Evolutionary conservation across 306 rosid species (phyloP), one percentile per base, ranked within the genome.

Genomic region (Geum urbanum): DNA sequence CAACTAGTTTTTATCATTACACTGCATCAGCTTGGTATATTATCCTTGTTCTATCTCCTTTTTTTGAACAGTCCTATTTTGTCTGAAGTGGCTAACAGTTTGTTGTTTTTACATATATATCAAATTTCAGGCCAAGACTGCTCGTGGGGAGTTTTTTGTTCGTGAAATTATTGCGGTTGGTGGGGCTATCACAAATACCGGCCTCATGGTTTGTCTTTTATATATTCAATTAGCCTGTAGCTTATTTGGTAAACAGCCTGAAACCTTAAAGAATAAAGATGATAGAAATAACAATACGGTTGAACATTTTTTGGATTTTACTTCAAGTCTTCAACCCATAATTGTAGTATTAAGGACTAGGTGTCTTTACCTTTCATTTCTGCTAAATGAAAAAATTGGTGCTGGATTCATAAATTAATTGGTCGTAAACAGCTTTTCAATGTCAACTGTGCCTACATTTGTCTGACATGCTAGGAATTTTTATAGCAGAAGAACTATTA

Each of bases 181-280:
- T 47, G 94, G 97, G 76, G 97, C 98, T 32, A 72, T 90, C 67
- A 90, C 97, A 53, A 90, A 88, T 79, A 92, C 98, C 18, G 84
- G 90, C 75, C 98, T 90, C 76, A 85, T 92, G 97, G 97, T 92
- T 24, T 63, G 94, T 79, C 55, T 69, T 24, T 39, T 63, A 24
- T 56, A 2, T 19, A 14, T 45, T 61, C 8, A 56, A 71, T 43
- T 7, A 13, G 22, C 66, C 7, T 15, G 24, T 46, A 20, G 41
- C 32, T 5, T 57, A 27, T 50, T 16, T 35, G 3, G 37, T 32
- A 32, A 32, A 32, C 37, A 32, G 37, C 37, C 48, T 50, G n/a
- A 54, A 4, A 27, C 47, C 10, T n/a, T n/a, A n/a, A 35, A n/a
- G 27, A 49, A 49, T 24, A 50, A n/a, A 9, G 58, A 67, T 27